phyloP scores from a whole-genome alignment of 2,329 filamentous ascomycete genomes.

The Fusarium coicis region DNA sequence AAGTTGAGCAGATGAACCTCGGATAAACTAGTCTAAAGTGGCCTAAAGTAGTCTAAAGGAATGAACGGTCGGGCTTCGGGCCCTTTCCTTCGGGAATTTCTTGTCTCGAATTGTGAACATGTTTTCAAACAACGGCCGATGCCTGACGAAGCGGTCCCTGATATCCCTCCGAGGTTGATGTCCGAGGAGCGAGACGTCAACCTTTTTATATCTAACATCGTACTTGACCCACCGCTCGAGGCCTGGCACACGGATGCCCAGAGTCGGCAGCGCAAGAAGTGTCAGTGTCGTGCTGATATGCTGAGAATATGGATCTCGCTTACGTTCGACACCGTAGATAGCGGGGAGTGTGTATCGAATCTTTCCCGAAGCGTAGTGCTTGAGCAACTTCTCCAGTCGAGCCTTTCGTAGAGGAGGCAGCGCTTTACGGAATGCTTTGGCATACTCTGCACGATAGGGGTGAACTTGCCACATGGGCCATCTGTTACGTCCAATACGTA shows the following conservation, averaged over 20 bases:
- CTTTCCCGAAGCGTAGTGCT: conserved; percentile 64
- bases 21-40: no score
- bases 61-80: no score
- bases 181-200: conserved; percentile 56
- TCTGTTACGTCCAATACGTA: conserved; percentile 58
- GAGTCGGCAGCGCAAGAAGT: conserved; percentile 64
- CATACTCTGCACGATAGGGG: conserved; percentile 58
- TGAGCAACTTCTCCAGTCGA: conserved; percentile 56
- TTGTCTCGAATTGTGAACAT: no score
- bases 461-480: conserved; percentile 56
- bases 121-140: background rate
- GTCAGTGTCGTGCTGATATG: conserved; percentile 48
- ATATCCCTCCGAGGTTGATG: conserved; percentile 33
- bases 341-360: conserved; percentile 66
- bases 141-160: background rate
- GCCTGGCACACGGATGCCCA: conserved; percentile 60
- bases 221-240: conserved; percentile 61
- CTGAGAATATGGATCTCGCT: conserved; percentile 40
- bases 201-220: conserved; percentile 61
- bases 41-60: no score
- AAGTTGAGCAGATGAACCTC: no score
- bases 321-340: conserved; percentile 59
- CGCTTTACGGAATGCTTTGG: conserved; percentile 60
- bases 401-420: conserved; percentile 49
- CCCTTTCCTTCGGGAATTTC: no score